Evolutionary conservation across 768 basidiomycete species (phyloP).

Genomic region (Suillus fuscotomentosus): DNA sequence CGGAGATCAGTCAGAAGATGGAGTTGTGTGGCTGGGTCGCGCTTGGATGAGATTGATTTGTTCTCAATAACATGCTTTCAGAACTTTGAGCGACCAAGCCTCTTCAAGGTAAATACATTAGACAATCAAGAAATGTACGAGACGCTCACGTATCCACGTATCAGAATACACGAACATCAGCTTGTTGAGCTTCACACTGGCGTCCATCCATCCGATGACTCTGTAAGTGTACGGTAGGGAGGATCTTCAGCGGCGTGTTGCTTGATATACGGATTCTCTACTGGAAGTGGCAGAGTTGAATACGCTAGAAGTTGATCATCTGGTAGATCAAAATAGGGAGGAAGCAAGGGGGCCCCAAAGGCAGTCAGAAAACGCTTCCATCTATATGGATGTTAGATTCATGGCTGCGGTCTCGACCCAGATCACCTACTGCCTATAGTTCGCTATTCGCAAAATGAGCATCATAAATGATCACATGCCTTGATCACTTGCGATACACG

Average conservation of each 20-base stretch:
- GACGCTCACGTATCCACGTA: background rate
- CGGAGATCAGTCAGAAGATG: conserved; percentile 1
- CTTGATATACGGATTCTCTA: conserved; percentile 42
- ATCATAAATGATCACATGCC: background rate
- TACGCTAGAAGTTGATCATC: conserved; percentile 32
- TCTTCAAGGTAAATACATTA: background rate
- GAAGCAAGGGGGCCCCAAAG: conserved; percentile 35
- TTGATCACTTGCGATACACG: conserved; percentile 31
- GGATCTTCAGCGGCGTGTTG: conserved; percentile 12
- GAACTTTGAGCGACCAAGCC: background rate
- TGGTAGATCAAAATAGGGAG: conserved; percentile 15
- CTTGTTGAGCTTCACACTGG: background rate
- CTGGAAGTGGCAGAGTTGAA: conserved; percentile 38
- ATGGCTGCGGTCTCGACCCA: background rate
- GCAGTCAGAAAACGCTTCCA: conserved; percentile 34
- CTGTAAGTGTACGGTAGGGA: background rate
- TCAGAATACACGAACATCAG: background rate
- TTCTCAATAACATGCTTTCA: background rate
- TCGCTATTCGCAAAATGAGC: conserved; percentile 1
- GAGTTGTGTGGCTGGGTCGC: background rate
- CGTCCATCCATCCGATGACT: background rate
- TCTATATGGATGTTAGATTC: conserved; percentile 11
- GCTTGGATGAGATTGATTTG: background rate
- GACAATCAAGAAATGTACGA: background rate
- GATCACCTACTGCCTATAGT: conserved; percentile 7